Evolutionary conservation across 257 asterid species (phyloP).

Genomic region (Plantago ovata): DNA sequence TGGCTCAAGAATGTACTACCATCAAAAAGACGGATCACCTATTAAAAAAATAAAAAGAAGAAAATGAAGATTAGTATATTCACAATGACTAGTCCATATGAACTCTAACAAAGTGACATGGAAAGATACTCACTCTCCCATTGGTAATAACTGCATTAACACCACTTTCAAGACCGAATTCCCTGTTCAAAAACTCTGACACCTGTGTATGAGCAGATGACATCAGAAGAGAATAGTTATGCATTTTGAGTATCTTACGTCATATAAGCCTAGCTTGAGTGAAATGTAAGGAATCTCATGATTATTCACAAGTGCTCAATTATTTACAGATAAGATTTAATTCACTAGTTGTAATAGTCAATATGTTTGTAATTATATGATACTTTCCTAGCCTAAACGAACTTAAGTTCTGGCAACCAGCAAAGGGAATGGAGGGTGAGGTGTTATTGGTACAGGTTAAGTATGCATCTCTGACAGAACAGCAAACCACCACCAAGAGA

Average conservation of each 20-base stretch:
- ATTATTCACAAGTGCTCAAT: no score
- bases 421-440: no score
- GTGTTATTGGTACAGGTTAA: no score
- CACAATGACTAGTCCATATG: not conserved
- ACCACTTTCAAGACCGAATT: slow-evolving; percentile 65
- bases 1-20: slow-evolving; percentile 68
- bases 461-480: no score
- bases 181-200: slow-evolving; percentile 64
- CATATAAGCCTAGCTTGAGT: no score
- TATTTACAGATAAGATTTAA: no score
- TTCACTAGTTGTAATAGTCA: no score
- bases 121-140: slow-evolving; percentile 79
- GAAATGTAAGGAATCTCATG: no score
- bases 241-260: not conserved
- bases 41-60: slow-evolving; percentile 25
- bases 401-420: no score
- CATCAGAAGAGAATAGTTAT: slow-evolving; percentile 18
- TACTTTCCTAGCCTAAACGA: no score
- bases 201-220: slow-evolving; percentile 50
- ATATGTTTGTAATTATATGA: no score
- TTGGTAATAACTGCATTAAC: slow-evolving; percentile 85
- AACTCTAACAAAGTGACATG: slow-evolving; percentile 16
- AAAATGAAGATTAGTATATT: not conserved
- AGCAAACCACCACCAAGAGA: no score
- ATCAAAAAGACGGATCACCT: slow-evolving; percentile 65